Percentiles rank a stretch among this genome's conserved stretches.
Evolutionary conservation across 129 eudicot genomes (phyloP).

Genomic region (Lactuca saligna): DNA sequence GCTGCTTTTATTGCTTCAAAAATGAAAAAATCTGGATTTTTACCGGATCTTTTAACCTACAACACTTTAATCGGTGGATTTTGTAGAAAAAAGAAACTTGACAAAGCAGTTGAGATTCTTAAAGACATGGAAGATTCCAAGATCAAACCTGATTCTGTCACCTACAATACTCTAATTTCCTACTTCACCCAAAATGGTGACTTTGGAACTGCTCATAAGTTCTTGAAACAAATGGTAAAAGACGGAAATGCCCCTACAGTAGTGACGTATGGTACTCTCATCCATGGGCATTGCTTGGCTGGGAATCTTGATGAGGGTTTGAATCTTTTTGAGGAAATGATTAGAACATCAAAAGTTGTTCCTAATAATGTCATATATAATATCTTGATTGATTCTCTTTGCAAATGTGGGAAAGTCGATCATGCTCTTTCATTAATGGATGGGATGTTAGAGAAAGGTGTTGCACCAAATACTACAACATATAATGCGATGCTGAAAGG

Average conservation of each 20-base stretch:
- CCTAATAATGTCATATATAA: conserved; percentile 78
- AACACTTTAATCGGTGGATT: conserved; percentile 72
- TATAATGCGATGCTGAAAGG: conserved; percentile 83
- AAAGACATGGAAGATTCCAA: conserved; percentile 63
- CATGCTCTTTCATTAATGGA: conserved; percentile 62
- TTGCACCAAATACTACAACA: conserved; percentile 63
- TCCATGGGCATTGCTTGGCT: conserved; percentile 60
- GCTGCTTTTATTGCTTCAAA: conserved; percentile 46
- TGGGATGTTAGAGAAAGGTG: conserved; percentile 57
- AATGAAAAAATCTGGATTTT: conserved; percentile 72
- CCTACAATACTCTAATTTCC: conserved; percentile 77
- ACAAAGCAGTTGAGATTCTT: conserved; percentile 61
- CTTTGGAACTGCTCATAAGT: conserved; percentile 49
- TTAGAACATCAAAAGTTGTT: conserved; percentile 35
- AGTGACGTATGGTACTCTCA: conserved; percentile 77
- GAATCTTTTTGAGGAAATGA: conserved; percentile 60
- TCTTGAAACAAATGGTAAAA: conserved; percentile 57
- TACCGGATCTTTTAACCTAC: conserved; percentile 57
- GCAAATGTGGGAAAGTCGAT: conserved; percentile 57
- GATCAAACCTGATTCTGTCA: conserved; percentile 56
- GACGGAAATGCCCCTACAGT: conserved; percentile 65
- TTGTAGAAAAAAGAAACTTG: conserved; percentile 62
- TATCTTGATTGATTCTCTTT: conserved; percentile 57
- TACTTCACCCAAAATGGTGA: conserved; percentile 58
- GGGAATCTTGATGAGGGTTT: conserved; percentile 64